Evolutionary conservation across 805 yeast species (phyloP), one percentile per base, ranked within the genome.

Genomic region (Lipomyces chichibuensis): DNA sequence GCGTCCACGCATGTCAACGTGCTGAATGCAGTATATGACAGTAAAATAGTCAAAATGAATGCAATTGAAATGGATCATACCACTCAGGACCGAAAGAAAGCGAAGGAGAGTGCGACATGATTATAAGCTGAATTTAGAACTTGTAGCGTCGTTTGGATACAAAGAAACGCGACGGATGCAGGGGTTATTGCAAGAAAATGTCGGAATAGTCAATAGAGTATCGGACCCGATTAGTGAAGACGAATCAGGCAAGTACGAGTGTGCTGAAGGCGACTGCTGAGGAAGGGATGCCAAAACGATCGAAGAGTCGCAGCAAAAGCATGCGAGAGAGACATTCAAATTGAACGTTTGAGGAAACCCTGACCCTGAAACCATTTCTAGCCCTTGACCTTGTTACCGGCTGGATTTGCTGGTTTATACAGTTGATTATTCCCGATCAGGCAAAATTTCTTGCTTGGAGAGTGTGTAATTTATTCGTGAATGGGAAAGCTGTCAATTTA

Each of bases 31-130:
- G 23, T n/a, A 43, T 11, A n/a, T n/a, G 23, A 8, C 23, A 43
- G 49, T 43, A 17, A 17, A 43, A 37, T 2, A 17, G 23, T n/a
- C 23, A n/a, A 43, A 43, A 17, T n/a, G 20, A 33, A 52, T 6
- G 54, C 39, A 32, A 49, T 2, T 14, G 14, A 27, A 60, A 57
- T 20, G 33, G 69, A 53, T 67, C 77, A 20, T 65, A 75, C 77
- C 77, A 75, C 63, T 75, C 77, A 57, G 77, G 74, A 57, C 76
- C 77, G 65, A 74, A 71, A 14, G 77, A 70, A 54, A 72, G 57
- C 59, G 76, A 72, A 49, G 76, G 65, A 13, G 77, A 74, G 53
- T 74, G 69, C 4, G 77, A 74, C 77, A 74, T 74, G 17, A 32
- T 66, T 56, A 51, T 33, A 51, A 20, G 56, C 20, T 23, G 32